Evolutionary conservation across 208 protist species (phyloP), one percentile per base, ranked within the genome.

Genomic region (Trypanosoma platydactyli): DNA sequence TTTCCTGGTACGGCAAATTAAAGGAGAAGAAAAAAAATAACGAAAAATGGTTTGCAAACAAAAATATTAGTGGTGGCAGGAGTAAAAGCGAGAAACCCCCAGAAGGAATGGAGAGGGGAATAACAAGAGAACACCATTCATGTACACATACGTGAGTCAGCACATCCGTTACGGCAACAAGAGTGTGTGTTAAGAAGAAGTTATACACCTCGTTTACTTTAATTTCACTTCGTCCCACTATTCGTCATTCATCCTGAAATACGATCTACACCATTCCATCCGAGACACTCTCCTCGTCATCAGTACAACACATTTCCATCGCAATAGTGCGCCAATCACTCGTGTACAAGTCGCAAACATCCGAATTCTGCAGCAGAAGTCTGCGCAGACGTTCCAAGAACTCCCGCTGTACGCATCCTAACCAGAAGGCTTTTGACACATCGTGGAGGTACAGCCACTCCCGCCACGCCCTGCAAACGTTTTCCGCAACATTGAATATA

Each of bases 251-350:
- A 11, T 12, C 13, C 6, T 24, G 44, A 48, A 48, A 2, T 22
- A 12, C 44, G 18, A 48, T 16, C 35, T 3, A 15, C 54, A 60
- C 11, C 54, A 24, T 0, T 15, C 7, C 52, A 3, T 29, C 54
- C 0, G 27, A 9, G 3, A 51, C 57, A 15, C 35, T 35, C 0
- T 60, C 24, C 1, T 62, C 57, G 3, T 50, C 59, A n/a, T 85
- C 75, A 0, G 78, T 29, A 15, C 87, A 80, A 57, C 84, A 89
- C 25, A 89, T 42, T 84, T 91, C 38, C 88, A 94, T 83, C 0
- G 88, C 88, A 24, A 90, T 54, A 7, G 78, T 83, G 45, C 88
- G 75, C 88, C 88, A 94, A 44, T 90, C 84, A 24, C 66, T 76
- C n/a, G 81, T 20, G 9, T 80, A 77, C 12, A 85, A 64, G 35